phyloP scores from a whole-genome alignment of 2,329 filamentous ascomycete species.

The Aspergillus pseudoterreus region DNA sequence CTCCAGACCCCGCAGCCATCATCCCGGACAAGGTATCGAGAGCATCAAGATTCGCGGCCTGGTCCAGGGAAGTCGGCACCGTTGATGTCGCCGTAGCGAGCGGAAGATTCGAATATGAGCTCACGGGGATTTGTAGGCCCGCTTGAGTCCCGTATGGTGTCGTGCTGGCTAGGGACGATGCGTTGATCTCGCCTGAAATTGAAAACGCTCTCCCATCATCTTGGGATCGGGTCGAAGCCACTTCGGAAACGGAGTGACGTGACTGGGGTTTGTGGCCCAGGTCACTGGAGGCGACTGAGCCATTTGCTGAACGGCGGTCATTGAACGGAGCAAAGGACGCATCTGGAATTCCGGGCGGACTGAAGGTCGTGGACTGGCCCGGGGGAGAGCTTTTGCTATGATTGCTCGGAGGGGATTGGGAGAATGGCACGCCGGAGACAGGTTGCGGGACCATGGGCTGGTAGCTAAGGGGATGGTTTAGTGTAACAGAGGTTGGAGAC shows the following conservation, averaged over 20 bases:
- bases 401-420: slow-evolving; percentile 26
- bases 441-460: slow-evolving; percentile 24
- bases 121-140: slow-evolving; percentile 14
- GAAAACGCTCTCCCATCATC: slow-evolving; percentile 13
- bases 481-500: slow-evolving; percentile 24
- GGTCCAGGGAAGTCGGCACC: slow-evolving; percentile 23
- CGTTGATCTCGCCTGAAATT: slow-evolving; percentile 16
- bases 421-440: slow-evolving; percentile 20
- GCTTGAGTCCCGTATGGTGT: slow-evolving; percentile 14
- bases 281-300: slow-evolving; percentile 14
- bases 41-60: slow-evolving; percentile 21
- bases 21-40: slow-evolving; percentile 23
- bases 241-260: slow-evolving; percentile 8
- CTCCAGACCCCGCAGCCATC: slow-evolving; percentile 21
- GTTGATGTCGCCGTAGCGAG: slow-evolving; percentile 17
- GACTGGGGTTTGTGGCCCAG: slow-evolving; percentile 13
- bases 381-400: slow-evolving; percentile 26
- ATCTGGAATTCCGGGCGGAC: slow-evolving; percentile 20
- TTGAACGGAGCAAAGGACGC: slow-evolving; percentile 15
- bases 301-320: slow-evolving; percentile 10
- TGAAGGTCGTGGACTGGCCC: slow-evolving; percentile 25
- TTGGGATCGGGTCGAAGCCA: slow-evolving; percentile 13
- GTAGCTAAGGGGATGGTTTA: slow-evolving; percentile 18
- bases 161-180: slow-evolving; percentile 15
- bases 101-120: slow-evolving; percentile 18